Conservation (phyloP, 768 basidiomycete species). For the Antrodiella citrinella region DNA sequence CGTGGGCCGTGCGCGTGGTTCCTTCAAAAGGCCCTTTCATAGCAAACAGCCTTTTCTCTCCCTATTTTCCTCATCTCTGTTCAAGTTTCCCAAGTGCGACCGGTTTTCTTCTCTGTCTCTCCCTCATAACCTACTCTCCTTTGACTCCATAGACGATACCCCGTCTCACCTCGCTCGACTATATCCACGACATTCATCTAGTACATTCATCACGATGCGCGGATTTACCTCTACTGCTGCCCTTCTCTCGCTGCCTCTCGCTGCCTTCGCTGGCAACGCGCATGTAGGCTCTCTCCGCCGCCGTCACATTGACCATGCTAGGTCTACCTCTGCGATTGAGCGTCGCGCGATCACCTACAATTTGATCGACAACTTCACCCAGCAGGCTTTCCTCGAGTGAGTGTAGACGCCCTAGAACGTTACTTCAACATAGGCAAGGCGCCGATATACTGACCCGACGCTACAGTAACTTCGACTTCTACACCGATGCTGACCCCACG, state of each 20-base stretch:
- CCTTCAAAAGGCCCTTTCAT: neutral
- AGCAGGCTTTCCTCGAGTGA: conserved; percentile 55
- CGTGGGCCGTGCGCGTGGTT: neutral
- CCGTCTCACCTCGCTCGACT: neutral
- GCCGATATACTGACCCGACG: neutral
- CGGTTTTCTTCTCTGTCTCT: neutral
- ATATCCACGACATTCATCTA: neutral
- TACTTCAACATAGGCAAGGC: neutral
- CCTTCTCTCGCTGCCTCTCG: conserved; percentile 25
- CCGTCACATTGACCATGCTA: conserved; percentile 22
- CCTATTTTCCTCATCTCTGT: neutral
- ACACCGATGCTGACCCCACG: conserved; percentile 56
- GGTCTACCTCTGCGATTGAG: conserved; percentile 10
- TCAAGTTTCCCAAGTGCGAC: neutral
- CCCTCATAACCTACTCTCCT: neutral
- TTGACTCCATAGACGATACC: neutral
- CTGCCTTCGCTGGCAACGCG: conserved; percentile 29
- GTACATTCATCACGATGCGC: conserved; percentile 19
- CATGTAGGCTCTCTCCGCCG: conserved; percentile 18
- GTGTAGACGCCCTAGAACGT: conserved; percentile 13
- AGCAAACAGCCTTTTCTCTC: neutral
- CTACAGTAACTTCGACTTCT: conserved; percentile 64
- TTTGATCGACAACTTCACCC: conserved; percentile 35
- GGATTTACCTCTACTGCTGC: conserved; percentile 20
- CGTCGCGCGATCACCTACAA: conserved; percentile 24